A percentile compares a stretch with the other conserved stretches of the same genome.
Conservation (phyloP, 208 protist species). For the Crithidia acanthocephali region DNA sequence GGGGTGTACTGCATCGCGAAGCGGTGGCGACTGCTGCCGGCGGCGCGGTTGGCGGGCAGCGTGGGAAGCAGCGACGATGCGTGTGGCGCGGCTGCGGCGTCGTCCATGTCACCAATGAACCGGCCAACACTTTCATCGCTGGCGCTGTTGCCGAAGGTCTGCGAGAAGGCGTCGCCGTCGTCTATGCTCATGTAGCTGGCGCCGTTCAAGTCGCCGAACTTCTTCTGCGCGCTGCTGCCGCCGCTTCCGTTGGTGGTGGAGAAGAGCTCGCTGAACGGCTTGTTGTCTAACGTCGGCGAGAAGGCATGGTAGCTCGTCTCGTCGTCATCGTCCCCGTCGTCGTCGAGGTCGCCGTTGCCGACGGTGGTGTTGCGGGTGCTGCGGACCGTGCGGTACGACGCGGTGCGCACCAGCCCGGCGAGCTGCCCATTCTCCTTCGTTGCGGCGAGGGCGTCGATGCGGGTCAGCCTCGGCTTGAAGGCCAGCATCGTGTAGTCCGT, state of each 20-base stretch:
- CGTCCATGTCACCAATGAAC: not conserved
- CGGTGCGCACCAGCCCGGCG: not conserved
- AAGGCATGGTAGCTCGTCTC: constrained; percentile 21
- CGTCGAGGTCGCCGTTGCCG: not conserved
- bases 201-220: not conserved
- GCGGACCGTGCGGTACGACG: constrained; percentile 10
- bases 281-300: not conserved
- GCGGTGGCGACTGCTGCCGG: constrained; percentile 28
- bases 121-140: constrained; percentile 21
- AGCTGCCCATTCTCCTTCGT: constrained; percentile 20
- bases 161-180: constrained; percentile 12
- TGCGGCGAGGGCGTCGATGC: constrained; percentile 18
- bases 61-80: constrained; percentile 46
- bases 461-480: constrained; percentile 55
- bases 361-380: not conserved
- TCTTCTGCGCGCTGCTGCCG: not conserved
- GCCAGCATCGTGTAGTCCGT: constrained; percentile 79
- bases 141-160: constrained; percentile 18
- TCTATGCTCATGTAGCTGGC: constrained; percentile 1
- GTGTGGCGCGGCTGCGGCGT: not conserved
- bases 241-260: not conserved
- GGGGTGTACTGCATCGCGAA: constrained; percentile 79
- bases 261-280: constrained; percentile 19
- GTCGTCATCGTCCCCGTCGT: constrained; percentile 13
- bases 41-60: constrained; percentile 36